These are phyloP conservation scores for Fraxinus excelsior DNA, from an alignment of 257 asterid genomes.

Conservation along the genomic window DNA sequence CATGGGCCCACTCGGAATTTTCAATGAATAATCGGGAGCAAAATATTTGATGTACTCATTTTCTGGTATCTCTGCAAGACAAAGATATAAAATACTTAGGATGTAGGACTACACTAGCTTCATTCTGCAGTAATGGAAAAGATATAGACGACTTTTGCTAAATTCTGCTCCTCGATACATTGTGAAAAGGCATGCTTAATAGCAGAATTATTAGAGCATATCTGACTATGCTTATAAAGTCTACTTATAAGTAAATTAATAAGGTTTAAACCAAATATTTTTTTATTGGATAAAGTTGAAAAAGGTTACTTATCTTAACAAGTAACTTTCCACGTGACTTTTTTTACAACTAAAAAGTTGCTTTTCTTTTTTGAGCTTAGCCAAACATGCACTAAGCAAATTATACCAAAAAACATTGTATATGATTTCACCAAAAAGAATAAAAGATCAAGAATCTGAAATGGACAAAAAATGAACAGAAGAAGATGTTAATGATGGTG, in stretches of 20 bases:
- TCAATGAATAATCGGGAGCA: slow-evolving; percentile 83
- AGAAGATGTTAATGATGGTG: neutral
- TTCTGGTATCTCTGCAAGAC: slow-evolving; percentile 86
- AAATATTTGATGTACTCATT: slow-evolving; percentile 87
- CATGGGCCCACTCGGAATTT: slow-evolving; percentile 74
- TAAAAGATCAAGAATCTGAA: neutral
- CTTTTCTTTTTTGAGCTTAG: neutral
- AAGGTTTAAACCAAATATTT: neutral
- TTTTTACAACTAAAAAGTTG: neutral
- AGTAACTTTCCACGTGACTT: neutral
- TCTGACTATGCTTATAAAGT: neutral
- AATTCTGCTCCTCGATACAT: neutral
- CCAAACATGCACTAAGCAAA: neutral
- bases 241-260: neutral
- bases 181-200: neutral
- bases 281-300: neutral
- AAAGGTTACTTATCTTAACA: neutral
- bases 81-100: slow-evolving; percentile 1
- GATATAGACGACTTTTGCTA: neutral
- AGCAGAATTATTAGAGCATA: neutral
- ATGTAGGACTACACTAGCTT: slow-evolving; percentile 7
- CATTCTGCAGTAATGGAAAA: slow-evolving; percentile 9
- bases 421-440: neutral
- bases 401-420: neutral
- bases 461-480: neutral